Evolutionary conservation across 768 basidiomycete species (phyloP).

Genomic region (Xanthoconium purpureum): DNA sequence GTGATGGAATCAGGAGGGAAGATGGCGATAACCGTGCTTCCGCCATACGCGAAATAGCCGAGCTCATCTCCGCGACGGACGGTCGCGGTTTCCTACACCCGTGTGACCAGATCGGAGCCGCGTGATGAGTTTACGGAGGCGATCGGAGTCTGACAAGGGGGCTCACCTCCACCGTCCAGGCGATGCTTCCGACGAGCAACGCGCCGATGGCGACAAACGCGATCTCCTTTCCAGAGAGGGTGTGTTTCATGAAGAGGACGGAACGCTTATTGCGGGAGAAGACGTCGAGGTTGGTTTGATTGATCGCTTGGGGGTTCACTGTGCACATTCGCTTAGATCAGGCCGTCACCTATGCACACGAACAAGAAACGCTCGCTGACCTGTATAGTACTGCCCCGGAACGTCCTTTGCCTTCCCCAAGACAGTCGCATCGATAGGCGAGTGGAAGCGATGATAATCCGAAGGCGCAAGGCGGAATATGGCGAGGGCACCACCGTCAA

Average conservation of each 20-base stretch:
- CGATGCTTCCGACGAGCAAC: slow-evolving; percentile 74
- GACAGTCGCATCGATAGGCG: slow-evolving; percentile 57
- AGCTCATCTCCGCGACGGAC: slow-evolving; percentile 67
- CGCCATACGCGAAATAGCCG: slow-evolving; percentile 71
- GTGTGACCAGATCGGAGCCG: no score
- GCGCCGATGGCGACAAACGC: slow-evolving; percentile 79
- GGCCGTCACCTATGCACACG: background rate
- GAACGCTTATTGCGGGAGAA: slow-evolving; percentile 64
- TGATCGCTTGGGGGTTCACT: slow-evolving; percentile 80
- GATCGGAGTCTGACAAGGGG: no score
- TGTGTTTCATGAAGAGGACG: slow-evolving; percentile 50
- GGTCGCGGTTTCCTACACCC: slow-evolving; percentile 39
- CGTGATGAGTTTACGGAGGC: no score
- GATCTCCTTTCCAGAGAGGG: slow-evolving; percentile 43
- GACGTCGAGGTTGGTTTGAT: slow-evolving; percentile 60
- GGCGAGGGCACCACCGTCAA: slow-evolving; percentile 51
- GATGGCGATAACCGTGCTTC: slow-evolving; percentile 64
- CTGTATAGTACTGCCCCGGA: slow-evolving; percentile 60
- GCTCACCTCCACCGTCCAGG: slow-evolving; percentile 48
- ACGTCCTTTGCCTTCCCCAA: slow-evolving; percentile 41
- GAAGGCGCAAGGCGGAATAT: slow-evolving; percentile 76
- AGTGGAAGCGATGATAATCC: slow-evolving; percentile 82
- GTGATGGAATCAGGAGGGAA: slow-evolving; percentile 53
- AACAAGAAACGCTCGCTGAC: slow-evolving; percentile 24
- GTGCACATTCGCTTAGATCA: background rate